Evolutionary conservation across 306 rosid genomes (phyloP).

Genomic region (Elaeagnus macrophylla): DNA sequence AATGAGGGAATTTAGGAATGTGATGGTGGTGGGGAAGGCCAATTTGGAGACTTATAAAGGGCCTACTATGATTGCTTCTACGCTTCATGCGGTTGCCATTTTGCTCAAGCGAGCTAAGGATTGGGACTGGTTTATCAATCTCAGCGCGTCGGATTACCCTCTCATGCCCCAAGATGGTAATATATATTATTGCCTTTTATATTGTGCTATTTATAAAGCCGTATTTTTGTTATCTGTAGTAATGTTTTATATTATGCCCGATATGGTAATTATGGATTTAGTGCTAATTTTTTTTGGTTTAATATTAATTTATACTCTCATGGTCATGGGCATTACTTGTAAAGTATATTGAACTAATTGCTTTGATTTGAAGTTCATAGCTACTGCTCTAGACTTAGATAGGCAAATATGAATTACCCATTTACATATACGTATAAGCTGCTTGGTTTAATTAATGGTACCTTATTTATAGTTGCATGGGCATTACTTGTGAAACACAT

Average conservation of each 20-base stretch:
- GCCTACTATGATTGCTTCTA: slow-evolving; percentile 63
- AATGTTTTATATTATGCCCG: background rate
- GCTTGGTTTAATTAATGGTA: no score
- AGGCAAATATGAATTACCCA: no score
- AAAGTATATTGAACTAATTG: no score
- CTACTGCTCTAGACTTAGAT: no score
- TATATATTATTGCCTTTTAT: background rate
- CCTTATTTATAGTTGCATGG: no score
- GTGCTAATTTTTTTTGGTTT: no score
- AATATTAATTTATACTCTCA: no score
- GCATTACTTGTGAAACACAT: no score
- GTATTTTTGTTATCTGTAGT: background rate
- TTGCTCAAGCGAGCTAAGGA: slow-evolving; percentile 50
- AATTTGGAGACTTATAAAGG: slow-evolving; percentile 74
- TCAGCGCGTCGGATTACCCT: slow-evolving; percentile 87
- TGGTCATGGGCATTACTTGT: no score
- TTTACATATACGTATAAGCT: no score
- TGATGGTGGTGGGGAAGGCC: slow-evolving; percentile 69
- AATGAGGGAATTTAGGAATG: slow-evolving; percentile 51
- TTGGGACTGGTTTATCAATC: slow-evolving; percentile 94
- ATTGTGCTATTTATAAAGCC: background rate
- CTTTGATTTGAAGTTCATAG: no score
- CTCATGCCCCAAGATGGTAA: slow-evolving; percentile 79
- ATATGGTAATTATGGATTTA: no score
- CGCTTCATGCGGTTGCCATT: slow-evolving; percentile 66